Base-by-base conservation (phyloP, 2,329 filamentous ascomycete genomes). In the Stagonosporopsis tanaceti region DNA sequence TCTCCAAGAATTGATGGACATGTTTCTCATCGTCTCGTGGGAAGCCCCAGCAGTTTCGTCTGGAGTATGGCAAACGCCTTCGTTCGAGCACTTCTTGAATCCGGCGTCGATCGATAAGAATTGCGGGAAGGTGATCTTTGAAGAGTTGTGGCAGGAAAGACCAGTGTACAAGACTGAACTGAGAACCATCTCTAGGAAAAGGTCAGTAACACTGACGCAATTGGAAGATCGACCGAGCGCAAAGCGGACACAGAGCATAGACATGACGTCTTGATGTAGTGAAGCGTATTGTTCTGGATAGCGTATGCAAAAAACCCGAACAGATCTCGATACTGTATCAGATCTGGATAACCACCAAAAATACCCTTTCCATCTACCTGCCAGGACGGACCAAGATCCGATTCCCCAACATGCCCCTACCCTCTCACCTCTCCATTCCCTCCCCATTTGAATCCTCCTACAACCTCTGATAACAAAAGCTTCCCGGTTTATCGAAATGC, bases 191-290 rank as follows among this genome's bases (percentile, higher is more conserved):
- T 52, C 48, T 1, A 41, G 38, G n/a, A 57, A 57, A 14, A 42
- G 54, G 27, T 52, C 47, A 9, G 54, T 47, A 7, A 57, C 54
- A 15, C 28, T 52, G 17, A 47, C 54, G 20, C 54, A 57, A 24
- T 38, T 57, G 30, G 54, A 47, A 15, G 42, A 52, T 34, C 24
- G 42, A 11, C 54, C 54, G 28, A 38, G 44, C 9, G 20, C 38
- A 6, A 57, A 57, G 27, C 47, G 54, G 15, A 47, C 48, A 20
- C 54, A 57, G 27, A 57, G 54, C 24, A 44, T 57, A 37, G 54
- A 52, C 6, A 52, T 52, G 54, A 52, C 11, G 17, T 50, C 39
- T 25, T 20, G 14, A 12, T 45, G 17, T 12, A 20, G 17, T 7
- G 34, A 9, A 17, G 17, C 34, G 17, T 37, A n/a, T 6, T 37